Base-by-base conservation (phyloP, 345 rosid genomes). In the Eucalyptus pauciflora region DNA sequence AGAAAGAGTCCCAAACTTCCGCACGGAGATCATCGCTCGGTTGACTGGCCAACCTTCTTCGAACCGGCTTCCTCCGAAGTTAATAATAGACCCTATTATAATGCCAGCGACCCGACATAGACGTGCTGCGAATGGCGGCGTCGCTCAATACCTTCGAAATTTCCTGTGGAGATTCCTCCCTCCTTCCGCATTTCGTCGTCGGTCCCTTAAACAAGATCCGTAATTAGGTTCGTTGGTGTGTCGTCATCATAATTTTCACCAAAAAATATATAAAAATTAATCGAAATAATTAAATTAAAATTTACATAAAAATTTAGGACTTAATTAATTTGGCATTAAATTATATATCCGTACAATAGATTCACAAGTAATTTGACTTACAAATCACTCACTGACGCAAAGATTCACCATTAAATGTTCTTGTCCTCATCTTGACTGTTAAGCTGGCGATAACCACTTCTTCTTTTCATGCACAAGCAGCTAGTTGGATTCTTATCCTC, bases 321-420 rank as follows among this genome's bases (percentile, higher is more conserved):
- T 5, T 22, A 24, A 56, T 24, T 5, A 56, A 24, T 4, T 8
- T 56, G 4, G 13, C 12, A 56, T 10, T 0, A 56, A 24, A 52
- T 52, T 56, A 6, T 24, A 24, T 2, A 24, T 22, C 29, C 3
- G 13, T 2, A 2, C 29, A 0, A 1, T 24, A 12, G 8, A 56
- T 56, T 56, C 13, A 56, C 29, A 10, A 56, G 62, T 56, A 56
- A 56, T 24, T 56, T 56, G 6, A 27, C 69, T 27, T 12, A 27
- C 69, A 27, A 60, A 2, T 60, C 31, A 27, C 69, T 60, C 31
- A 4, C 62, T 3, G 2, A 41, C 8, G 76, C 16, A 15, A 14
- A 64, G 37, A 64, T 64, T 16, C 17, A n/a, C 15, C 37, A n/a
- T 64, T 64, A n/a, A 64, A 64, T 29, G 27, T 41, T 76, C 2